These are phyloP conservation scores for Aciculosporium take DNA, from an alignment of 2,329 filamentous ascomycete genomes.

Conservation along the genomic window DNA sequence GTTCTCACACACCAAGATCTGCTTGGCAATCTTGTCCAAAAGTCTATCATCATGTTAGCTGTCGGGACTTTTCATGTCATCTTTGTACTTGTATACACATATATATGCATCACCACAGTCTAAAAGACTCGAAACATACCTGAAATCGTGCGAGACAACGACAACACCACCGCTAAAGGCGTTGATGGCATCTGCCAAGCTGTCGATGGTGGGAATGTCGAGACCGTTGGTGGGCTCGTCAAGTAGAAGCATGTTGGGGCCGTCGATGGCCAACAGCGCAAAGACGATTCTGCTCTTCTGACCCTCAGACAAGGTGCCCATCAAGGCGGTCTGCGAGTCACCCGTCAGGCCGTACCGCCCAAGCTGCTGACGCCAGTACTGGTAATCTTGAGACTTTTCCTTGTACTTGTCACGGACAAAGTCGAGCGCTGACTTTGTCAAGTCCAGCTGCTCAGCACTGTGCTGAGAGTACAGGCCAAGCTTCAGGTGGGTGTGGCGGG, in stretches of 20 bases:
- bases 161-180: conserved; percentile 92
- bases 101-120: background rate
- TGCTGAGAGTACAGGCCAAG: conserved; percentile 97
- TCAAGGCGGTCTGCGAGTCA: conserved; percentile 88
- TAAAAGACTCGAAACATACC: conserved; percentile 59
- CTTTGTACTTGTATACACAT: too few species aligned
- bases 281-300: conserved; percentile 98
- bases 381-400: conserved; percentile 85
- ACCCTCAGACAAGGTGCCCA: conserved; percentile 94
- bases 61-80: too few species aligned
- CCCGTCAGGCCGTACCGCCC: conserved; percentile 87
- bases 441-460: conserved; percentile 92
- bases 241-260: conserved; percentile 92
- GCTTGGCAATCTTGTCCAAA: conserved; percentile 98
- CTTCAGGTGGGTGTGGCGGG: conserved; percentile 94
- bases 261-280: conserved; percentile 84
- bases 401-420: conserved; percentile 94
- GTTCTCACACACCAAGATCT: conserved; percentile 98
- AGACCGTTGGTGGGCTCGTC: conserved; percentile 99
- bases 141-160: conserved; percentile 97
- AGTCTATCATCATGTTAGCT: conserved; percentile 42
- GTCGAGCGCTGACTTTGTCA: conserved; percentile 94
- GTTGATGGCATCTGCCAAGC: conserved; percentile 93
- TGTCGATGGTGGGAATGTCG: conserved; percentile 97
- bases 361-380: conserved; percentile 98